Evolutionary conservation across 805 yeast genomes (phyloP).

Genomic region (Osmozyma mogii): DNA sequence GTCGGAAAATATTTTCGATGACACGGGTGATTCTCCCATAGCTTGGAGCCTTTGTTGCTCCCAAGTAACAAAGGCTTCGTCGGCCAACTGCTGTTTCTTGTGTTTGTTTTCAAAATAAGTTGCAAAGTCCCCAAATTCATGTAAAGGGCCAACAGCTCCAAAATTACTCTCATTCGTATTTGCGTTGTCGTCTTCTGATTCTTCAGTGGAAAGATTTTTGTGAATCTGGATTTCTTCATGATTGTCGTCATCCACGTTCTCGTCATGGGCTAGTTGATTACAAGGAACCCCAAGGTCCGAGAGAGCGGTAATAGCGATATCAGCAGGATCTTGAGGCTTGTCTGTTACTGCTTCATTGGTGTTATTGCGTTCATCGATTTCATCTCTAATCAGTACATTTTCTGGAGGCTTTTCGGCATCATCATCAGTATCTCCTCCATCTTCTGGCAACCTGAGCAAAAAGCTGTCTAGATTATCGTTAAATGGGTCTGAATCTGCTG

Average conservation of each 20-base stretch:
- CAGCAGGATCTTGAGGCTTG: not conserved
- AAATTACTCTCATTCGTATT: slow-evolving; percentile 13
- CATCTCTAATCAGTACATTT: too few relatives aligned
- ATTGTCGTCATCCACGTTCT: not conserved
- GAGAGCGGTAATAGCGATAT: not conserved
- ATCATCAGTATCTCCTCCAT: too few relatives aligned
- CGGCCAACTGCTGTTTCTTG: slow-evolving; percentile 53
- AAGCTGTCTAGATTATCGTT: slow-evolving; percentile 18
- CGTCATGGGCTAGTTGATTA: slow-evolving; percentile 10
- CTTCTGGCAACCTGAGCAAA: slow-evolving; percentile 6
- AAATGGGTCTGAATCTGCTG: slow-evolving; percentile 18
- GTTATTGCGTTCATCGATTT: too few relatives aligned
- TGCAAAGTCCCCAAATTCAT: slow-evolving; percentile 59
- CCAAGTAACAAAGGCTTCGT: slow-evolving; percentile 43
- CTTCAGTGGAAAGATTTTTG: not conserved
- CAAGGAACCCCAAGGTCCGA: slow-evolving; percentile 6
- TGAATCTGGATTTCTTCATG: not conserved
- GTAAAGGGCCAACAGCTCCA: slow-evolving; percentile 26
- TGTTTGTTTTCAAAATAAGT: slow-evolving; percentile 57
- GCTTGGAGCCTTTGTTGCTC: slow-evolving; percentile 27
- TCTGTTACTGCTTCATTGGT: not conserved
- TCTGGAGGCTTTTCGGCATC: too few relatives aligned
- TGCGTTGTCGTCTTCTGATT: not conserved
- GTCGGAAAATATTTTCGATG: slow-evolving; percentile 43
- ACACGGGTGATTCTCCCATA: slow-evolving; percentile 6